Evolutionary conservation across 2,329 filamentous ascomycete species (phyloP), one percentile per base, ranked within the genome.

Genomic region (Fusarium robinianum): DNA sequence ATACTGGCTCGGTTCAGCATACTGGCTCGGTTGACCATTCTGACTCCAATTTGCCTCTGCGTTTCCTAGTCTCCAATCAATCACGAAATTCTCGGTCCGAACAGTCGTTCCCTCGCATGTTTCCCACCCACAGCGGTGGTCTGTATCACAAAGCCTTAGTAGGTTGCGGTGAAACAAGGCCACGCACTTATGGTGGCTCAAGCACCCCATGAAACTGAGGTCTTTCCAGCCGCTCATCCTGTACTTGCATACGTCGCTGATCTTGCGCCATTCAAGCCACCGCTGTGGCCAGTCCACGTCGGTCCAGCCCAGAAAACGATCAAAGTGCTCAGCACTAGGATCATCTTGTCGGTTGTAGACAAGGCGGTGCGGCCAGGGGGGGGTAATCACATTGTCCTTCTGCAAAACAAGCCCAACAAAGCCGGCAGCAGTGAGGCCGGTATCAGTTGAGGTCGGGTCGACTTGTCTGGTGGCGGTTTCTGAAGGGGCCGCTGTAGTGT

Each of bases 221-320:
- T 19, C 8, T 31, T 30, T 19, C 6, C 5, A 31, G 8, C 9
- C 27, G 11, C 6, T 31, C 15, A 31, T 3, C 3, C n/a, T n/a
- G n/a, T n/a, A n/a, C n/a, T n/a, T n/a, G n/a, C 9, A 8, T 8
- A 46, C 11, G n/a, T 61, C 59, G 4, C n/a, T 17, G 10, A 29
- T 17, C 17, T 41, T 58, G 15, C 49, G 57, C 62, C 62, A 65
- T 37, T 65, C 62, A 5, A 65, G 31, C 61, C 61, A 64, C 31
- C 55, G 50, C 14, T 49, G 33, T 3, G 61, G 57, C 17, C 24
- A 42, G 10, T 25, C 10, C n/a, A n/a, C 30, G 32, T 52, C 32
- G 5, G 50, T 36, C 62, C 62, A 64, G 2, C 57, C 44, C 6
- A 62, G 11, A 44, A 42, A 58, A 18, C 56, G 54, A 24, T 59